Conservation (phyloP, 345 rosid species). For the Lepidium didymum region DNA sequence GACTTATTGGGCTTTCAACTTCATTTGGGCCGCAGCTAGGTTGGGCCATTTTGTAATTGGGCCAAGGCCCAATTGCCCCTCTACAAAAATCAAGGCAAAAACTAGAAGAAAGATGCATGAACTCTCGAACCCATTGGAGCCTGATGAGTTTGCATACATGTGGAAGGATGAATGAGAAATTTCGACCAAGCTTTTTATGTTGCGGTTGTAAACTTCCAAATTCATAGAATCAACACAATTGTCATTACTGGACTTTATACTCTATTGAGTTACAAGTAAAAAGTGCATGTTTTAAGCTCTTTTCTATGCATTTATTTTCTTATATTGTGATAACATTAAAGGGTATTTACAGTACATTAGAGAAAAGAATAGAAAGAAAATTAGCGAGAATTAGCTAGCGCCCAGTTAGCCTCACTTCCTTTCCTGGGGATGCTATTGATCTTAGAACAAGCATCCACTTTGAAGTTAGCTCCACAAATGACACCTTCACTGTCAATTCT, state of each 20-base stretch:
- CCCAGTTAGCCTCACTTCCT: constrained; percentile 89
- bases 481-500: constrained; percentile 90
- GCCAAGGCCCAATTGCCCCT: no score
- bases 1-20: no score
- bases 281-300: background rate
- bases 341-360: background rate
- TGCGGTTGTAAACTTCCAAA: constrained; percentile 2
- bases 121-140: constrained; percentile 72
- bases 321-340: background rate
- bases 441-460: constrained; percentile 63
- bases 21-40: no score
- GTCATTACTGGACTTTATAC: background rate
- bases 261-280: background rate
- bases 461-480: constrained; percentile 80
- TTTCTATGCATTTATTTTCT: background rate
- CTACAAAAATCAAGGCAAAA: constrained; percentile 88
- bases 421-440: constrained; percentile 62
- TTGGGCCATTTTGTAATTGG: no score
- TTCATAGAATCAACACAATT: background rate
- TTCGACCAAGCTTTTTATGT: background rate
- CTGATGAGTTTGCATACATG: constrained; percentile 91
- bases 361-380: background rate
- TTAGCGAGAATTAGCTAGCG: constrained; percentile 38
- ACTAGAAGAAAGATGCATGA: constrained; percentile 84
- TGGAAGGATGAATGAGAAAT: constrained; percentile 52